phyloP scores from a whole-genome alignment of 2,329 filamentous ascomycete genomes.

The Gnomoniopsis smithogilvyi region DNA sequence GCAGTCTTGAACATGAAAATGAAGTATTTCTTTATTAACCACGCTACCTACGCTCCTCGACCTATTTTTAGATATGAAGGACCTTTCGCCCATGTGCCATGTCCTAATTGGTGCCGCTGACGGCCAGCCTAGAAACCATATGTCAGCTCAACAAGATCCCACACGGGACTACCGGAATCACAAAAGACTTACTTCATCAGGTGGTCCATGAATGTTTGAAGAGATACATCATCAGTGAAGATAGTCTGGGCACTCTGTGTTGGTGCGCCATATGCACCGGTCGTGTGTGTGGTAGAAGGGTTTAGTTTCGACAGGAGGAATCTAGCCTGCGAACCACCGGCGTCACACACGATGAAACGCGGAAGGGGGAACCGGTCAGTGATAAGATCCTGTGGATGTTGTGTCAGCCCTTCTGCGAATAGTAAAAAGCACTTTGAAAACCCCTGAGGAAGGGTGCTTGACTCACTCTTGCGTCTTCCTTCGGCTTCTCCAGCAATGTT shows the following conservation, averaged over 20 bases:
- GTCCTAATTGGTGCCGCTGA: conserved; percentile 58
- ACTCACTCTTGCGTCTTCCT: conserved; percentile 90
- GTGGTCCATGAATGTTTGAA: conserved; percentile 99
- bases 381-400: conserved; percentile 73
- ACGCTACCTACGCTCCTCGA: neutral
- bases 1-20: neutral
- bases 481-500: conserved; percentile 81
- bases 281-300: conserved; percentile 94
- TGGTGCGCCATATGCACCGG: conserved; percentile 85
- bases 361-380: conserved; percentile 97
- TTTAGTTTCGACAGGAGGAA: conserved; percentile 97
- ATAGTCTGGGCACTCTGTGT: conserved; percentile 92
- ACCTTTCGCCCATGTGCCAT: neutral
- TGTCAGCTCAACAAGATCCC: conserved; percentile 17
- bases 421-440: neutral
- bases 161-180: neutral
- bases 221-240: conserved; percentile 95
- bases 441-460: neutral
- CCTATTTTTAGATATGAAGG: neutral
- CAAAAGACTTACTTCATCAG: conserved; percentile 82
- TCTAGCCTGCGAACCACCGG: conserved; percentile 95
- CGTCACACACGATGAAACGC: conserved; percentile 97
- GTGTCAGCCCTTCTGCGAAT: neutral
- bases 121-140: conserved; percentile 46
- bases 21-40: neutral